These are phyloP conservation scores for Ganoderma lucidum DNA, from an alignment of 1,284 basidiomycete species.

Conservation along the genomic window DNA sequence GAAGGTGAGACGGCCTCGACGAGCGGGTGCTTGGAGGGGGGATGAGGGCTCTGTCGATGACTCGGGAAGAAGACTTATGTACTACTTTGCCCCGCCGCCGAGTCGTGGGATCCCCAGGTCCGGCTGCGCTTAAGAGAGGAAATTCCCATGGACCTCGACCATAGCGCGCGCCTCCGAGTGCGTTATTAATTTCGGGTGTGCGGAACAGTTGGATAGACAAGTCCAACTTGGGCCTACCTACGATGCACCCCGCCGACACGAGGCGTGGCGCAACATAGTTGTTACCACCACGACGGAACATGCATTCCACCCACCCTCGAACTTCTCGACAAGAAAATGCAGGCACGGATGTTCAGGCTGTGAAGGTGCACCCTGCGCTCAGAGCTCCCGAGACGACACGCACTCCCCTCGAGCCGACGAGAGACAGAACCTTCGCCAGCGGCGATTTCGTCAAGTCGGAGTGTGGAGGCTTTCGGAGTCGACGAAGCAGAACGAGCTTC, in stretches of 20 bases:
- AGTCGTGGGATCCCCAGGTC: background rate
- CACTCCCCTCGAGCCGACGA: background rate
- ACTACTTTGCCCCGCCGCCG: background rate
- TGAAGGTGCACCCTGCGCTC: background rate
- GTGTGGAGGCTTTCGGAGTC: background rate
- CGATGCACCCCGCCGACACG: too few relatives aligned
- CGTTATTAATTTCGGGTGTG: too few relatives aligned
- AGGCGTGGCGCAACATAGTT: background rate
- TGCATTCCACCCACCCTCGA: background rate
- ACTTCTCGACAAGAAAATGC: background rate
- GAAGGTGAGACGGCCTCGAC: background rate
- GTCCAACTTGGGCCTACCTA: too few relatives aligned
- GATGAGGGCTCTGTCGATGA: background rate
- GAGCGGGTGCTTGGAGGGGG: background rate
- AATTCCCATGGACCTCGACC: background rate
- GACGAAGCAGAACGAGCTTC: background rate
- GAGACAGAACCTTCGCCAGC: background rate
- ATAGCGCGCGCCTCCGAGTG: background rate
- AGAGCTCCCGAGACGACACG: background rate
- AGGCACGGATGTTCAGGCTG: background rate
- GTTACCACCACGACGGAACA: background rate
- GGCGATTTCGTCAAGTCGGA: background rate
- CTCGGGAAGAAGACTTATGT: background rate
- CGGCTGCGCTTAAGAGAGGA: background rate
- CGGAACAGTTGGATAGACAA: too few relatives aligned